Conservation (phyloP, 2,329 filamentous ascomycete species). For the Exserohilum turcica region DNA sequence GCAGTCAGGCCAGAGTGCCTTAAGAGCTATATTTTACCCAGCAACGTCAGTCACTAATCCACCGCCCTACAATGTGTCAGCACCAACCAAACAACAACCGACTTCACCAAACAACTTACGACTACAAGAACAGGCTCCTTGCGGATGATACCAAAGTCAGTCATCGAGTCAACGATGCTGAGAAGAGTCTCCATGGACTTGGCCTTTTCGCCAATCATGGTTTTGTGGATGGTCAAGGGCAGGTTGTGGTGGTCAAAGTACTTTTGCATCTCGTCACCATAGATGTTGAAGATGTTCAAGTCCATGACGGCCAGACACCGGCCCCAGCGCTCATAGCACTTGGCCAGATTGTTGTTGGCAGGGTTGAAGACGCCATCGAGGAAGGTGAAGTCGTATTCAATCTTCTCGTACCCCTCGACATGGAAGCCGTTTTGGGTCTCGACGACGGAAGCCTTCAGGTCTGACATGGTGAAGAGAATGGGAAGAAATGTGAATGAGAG, state of each 20-base stretch:
- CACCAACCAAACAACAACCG: neutral
- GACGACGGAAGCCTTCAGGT: conserved; percentile 66
- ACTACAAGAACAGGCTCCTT: conserved; percentile 56
- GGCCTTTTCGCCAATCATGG: conserved; percentile 75
- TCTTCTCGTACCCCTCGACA: conserved; percentile 76
- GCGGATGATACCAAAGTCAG: conserved; percentile 70
- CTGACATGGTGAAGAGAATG: conserved; percentile 62
- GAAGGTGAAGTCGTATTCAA: conserved; percentile 76
- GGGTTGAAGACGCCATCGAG: conserved; percentile 70
- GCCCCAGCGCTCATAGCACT: conserved; percentile 69
- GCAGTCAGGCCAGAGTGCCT: conserved; percentile 56
- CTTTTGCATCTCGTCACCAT: conserved; percentile 67
- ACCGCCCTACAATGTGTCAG: conserved; percentile 48
- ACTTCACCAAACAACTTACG: conserved; percentile 22
- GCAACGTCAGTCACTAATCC: conserved; percentile 57
- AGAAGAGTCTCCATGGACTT: conserved; percentile 74
- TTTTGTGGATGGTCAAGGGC: conserved; percentile 69
- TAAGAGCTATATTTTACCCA: conserved; percentile 62
- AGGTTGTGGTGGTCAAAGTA: conserved; percentile 71
- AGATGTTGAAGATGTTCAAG: conserved; percentile 71
- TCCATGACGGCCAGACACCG: conserved; percentile 72
- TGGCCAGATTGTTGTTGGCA: conserved; percentile 64
- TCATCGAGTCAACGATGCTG: conserved; percentile 75
- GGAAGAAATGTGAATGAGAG: conserved; percentile 21
- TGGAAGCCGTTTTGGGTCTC: conserved; percentile 70